phyloP scores from a whole-genome alignment of 768 basidiomycete species.

The Boletellus ananiceps region DNA sequence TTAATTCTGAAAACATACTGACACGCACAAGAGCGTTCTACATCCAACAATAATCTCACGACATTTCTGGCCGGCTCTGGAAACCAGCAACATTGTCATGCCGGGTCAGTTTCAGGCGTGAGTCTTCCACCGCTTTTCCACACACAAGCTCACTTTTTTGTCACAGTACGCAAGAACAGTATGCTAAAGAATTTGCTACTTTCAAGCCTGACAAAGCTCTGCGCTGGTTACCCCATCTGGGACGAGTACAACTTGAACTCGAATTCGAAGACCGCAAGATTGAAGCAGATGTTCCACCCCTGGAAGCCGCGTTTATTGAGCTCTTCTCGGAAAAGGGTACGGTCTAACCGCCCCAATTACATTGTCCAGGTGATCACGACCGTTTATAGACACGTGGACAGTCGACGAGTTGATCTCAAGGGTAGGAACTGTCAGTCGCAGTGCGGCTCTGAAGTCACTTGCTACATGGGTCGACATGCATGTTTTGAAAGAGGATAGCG shows the following conservation, averaged over 20 bases:
- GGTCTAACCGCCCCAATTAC: conserved; percentile 2
- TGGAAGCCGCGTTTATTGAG: conserved; percentile 90
- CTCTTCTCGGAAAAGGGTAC: conserved; percentile 71
- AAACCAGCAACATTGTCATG: conserved; percentile 67
- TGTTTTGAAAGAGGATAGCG: conserved; percentile 65
- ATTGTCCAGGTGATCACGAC: not conserved
- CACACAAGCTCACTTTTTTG: conserved; percentile 3
- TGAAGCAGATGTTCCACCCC: conserved; percentile 70
- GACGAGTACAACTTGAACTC: conserved; percentile 75
- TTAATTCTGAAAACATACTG: conserved; percentile 2
- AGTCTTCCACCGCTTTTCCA: conserved; percentile 19
- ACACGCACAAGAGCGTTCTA: conserved; percentile 50
- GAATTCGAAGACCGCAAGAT: conserved; percentile 78
- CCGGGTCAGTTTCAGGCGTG: conserved; percentile 83
- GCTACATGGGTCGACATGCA: conserved; percentile 81
- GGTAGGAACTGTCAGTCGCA: conserved; percentile 63
- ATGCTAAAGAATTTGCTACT: conserved; percentile 68
- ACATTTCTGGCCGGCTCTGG: conserved; percentile 92
- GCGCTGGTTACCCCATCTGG: conserved; percentile 85
- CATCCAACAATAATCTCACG: conserved; percentile 91
- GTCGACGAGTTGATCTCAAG: conserved; percentile 61
- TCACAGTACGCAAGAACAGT: conserved; percentile 65
- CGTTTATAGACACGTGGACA: conserved; percentile 56
- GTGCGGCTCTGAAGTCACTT: conserved; percentile 66
- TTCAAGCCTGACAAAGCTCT: conserved; percentile 94